Evolutionary conservation across 2,329 filamentous ascomycete genomes (phyloP).

Genomic region (Pseudocercospora pini-densiflorae): DNA sequence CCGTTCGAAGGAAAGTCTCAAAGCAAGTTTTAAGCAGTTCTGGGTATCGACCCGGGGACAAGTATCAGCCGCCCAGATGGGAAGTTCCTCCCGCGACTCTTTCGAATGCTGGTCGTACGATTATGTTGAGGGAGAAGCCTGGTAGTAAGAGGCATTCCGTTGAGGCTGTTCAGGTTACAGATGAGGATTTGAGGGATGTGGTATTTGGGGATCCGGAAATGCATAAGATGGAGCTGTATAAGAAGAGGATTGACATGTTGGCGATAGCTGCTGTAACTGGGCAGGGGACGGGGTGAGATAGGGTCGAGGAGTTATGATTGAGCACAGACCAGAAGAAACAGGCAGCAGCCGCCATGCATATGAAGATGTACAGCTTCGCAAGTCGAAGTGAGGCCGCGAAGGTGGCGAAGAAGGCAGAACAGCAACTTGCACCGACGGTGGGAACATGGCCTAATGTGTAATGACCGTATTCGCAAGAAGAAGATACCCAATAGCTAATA

Average conservation of each 20-base stretch:
- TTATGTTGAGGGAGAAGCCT: conserved; percentile 62
- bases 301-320: background rate
- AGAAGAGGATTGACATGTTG: conserved; percentile 70
- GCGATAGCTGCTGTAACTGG: conserved; percentile 70
- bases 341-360: background rate
- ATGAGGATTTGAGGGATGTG: conserved; percentile 69
- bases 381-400: background rate
- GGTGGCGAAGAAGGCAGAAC: too few species aligned
- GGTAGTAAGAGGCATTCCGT: conserved; percentile 57
- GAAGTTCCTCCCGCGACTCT: conserved; percentile 68
- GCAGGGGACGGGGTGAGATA: conserved; percentile 14
- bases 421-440: background rate
- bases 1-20: conserved; percentile 17
- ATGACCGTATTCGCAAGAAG: background rate
- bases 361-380: background rate
- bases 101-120: conserved; percentile 70
- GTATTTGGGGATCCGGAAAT: conserved; percentile 82
- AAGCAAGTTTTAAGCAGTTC: conserved; percentile 14
- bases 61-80: conserved; percentile 54
- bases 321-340: background rate
- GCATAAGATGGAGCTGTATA: conserved; percentile 81
- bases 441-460: background rate
- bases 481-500: background rate
- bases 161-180: conserved; percentile 69
- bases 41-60: conserved; percentile 7